Evolutionary conservation across 176 grass and related monocot genomes (phyloP).

Genomic region (Phoenix dactylifera): DNA sequence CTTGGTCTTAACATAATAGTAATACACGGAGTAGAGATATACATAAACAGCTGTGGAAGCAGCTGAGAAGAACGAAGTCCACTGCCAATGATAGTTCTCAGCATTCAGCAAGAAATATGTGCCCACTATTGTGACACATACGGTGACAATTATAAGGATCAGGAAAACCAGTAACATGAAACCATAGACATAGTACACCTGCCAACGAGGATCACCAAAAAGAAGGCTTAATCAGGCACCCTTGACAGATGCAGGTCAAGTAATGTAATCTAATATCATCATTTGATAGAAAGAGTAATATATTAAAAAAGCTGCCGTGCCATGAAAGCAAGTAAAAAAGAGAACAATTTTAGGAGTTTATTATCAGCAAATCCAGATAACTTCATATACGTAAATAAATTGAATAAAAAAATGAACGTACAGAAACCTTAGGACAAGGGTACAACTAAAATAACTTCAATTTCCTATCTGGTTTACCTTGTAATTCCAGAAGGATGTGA

Average conservation of each 20-base stretch:
- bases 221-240: conserved; percentile 13
- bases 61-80: conserved; percentile 98
- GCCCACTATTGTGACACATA: conserved; percentile 90
- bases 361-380: too few species aligned
- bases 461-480: conserved; percentile 41
- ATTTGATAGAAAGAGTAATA: too few species aligned
- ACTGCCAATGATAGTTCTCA: conserved; percentile 97
- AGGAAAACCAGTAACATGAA: conserved; percentile 95
- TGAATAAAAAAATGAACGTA: too few species aligned
- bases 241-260: too few species aligned
- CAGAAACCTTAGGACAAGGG: too few species aligned
- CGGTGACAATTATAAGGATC: conserved; percentile 84
- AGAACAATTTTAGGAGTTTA: too few species aligned
- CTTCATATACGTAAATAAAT: too few species aligned
- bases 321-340: too few species aligned
- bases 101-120: conserved; percentile 97
- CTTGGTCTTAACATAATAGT: conserved; percentile 94
- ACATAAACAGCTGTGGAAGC: conserved; percentile 91
- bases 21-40: conserved; percentile 90
- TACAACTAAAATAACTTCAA: too few species aligned
- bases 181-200: conserved; percentile 98
- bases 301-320: too few species aligned
- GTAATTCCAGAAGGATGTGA: conserved; percentile 99
- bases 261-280: too few species aligned
- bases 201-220: conserved; percentile 12